Evolutionary conservation across 441 rosid species (phyloP).

Genomic region (Brassica hybrid): DNA sequence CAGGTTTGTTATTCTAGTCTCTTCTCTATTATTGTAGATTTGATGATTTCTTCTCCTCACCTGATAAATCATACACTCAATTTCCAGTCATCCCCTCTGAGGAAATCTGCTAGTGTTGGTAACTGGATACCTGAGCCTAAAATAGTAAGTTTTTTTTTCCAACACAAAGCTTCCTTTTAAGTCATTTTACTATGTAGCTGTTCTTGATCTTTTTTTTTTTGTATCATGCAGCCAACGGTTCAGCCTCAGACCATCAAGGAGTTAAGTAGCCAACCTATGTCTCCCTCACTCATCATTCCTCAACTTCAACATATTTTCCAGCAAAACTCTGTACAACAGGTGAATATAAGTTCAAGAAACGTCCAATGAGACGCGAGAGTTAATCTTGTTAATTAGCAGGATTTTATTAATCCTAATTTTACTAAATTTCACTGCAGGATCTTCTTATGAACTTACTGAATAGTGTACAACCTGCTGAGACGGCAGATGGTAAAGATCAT

Average conservation of each 20-base stretch:
- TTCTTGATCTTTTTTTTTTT: conserved; percentile 27
- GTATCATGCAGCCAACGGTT: conserved; percentile 55
- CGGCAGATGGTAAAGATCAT: conserved; percentile 58
- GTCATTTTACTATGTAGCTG: neutral
- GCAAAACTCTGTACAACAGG: conserved; percentile 95
- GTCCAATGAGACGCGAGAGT: conserved; percentile 18
- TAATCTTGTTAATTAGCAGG: neutral
- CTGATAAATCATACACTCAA: conserved; percentile 29
- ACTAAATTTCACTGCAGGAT: conserved; percentile 57
- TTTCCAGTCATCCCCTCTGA: conserved; percentile 77
- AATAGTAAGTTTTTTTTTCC: conserved; percentile 57
- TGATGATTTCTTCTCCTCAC: conserved; percentile 24
- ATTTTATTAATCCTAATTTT: neutral
- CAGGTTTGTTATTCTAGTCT: conserved; percentile 66
- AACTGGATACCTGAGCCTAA: conserved; percentile 83
- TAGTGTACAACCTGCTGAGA: conserved; percentile 69
- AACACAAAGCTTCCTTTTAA: conserved; percentile 5
- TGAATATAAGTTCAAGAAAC: conserved; percentile 33
- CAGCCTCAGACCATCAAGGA: conserved; percentile 72
- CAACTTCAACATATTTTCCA: conserved; percentile 91
- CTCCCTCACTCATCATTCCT: conserved; percentile 62
- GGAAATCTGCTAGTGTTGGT: conserved; percentile 96
- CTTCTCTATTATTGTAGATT: conserved; percentile 18
- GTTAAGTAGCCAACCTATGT: conserved; percentile 44
- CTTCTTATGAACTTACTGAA: conserved; percentile 68